Base-by-base conservation (phyloP, 1,284 basidiomycete genomes). In the Leccinum pseudoinsigne region DNA sequence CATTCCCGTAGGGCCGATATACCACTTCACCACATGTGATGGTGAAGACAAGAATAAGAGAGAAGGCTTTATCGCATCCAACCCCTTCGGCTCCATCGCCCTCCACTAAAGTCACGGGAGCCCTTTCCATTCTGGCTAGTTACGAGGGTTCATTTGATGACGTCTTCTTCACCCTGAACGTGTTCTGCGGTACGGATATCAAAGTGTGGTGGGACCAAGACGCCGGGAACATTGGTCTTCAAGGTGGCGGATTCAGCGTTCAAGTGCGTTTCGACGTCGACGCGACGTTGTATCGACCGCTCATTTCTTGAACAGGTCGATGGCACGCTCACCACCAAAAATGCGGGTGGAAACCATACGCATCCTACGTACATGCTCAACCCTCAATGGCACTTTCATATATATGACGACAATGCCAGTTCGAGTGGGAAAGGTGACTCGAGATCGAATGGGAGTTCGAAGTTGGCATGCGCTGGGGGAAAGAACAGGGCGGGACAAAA, bases 301-400 rank as follows among this genome's bases (percentile, higher is more conserved):
- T 71, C 1, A 69, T 57, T 36, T 53, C 9, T 34, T 42, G 63
- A 34, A 45, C 63, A 93, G 92, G 69, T 90, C 9, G 77, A 84
- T 0, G 89, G 87, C 3, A 71, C 78, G 0, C 84, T 97, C 69
- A 89, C 87, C 0, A 83, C 78, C 51, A 88, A 88, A 65, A 92
- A 86, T 10, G 86, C 93, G 0, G 96, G 96, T 0, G 96, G 96
- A 0, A 95, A 95, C 70, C 84, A 87, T 56, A 85, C 85, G 0
- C 82, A 87, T 68, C 84, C 93, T 1, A 89, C 90, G 0, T 97
- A 93, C 77, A 90, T 96, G 86, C 77, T 85, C 62, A 98, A 98
- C 72, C 96, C 96, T 0, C 95, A 98, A 72, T 98, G 92, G 74
- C 81, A 82, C 57, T 77, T 98, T 4, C 80, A 75, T 3, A 77